Base-by-base conservation (phyloP, 192 early-diverging fungal genomes). In the Coemansia sp. region DNA sequence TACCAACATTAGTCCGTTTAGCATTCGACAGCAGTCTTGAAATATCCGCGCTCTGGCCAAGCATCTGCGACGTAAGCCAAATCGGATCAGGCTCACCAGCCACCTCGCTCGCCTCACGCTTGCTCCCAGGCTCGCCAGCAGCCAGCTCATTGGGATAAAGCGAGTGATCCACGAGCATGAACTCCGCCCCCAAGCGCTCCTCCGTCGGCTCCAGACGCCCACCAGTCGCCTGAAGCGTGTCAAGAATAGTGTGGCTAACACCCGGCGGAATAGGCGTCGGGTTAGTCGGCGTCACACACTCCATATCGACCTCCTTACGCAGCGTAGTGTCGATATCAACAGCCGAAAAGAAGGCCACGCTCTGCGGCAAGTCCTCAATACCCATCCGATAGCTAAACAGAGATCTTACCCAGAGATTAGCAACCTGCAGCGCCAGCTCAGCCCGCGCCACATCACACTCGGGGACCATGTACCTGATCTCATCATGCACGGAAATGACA, bases 401-500 rank as follows among this genome's bases (percentile, higher is more conserved):
- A 1, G 93, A 87, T 7, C 96, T 83, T 12, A 91, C 93, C 96
- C 96, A 99, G 11, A 96, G 74, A 67, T 99, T 96, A 36, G 91
- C 85, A 28, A 99, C 83, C 70, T 99, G 95, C 59, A 99, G 72
- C 0, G 95, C 94, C 57, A 95, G 66, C 1, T 91, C 90, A 0
- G 92, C 91, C 6, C 90, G 72, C 34, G 86, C 77, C 34, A 74
- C 71, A 55, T 97, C 90, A 45, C 90, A 86, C 31, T 93, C 89
- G 31, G 86, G 83, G 2, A 94, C 90, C 60, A 97, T 77, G 75
- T 91, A 99, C 8, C 96, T 85, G 20, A 97, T 85, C 68, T 99
- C 96, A 69, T 99, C 96, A 70, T 99, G 95, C 34, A 97, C 93
- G 45, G 90, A 91, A 25, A 99, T 72, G 85, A 94, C 86, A 68